Conservation (phyloP, 192 early-diverging fungal species). For the Linnemannia elongata region DNA sequence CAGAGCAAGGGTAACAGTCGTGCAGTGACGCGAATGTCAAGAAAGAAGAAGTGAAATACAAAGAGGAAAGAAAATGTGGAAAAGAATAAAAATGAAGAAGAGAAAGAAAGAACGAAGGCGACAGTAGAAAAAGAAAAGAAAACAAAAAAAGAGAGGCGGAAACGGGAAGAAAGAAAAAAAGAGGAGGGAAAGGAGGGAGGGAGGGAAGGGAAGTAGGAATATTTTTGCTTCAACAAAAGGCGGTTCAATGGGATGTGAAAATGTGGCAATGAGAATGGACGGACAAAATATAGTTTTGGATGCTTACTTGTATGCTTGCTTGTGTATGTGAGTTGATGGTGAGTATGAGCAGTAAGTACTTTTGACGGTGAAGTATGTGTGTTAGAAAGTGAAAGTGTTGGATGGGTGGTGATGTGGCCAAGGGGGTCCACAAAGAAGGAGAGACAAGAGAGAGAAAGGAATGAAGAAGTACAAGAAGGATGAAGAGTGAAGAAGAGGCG, state of each 20-base stretch:
- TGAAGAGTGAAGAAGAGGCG: neutral
- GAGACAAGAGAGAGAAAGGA: conserved; percentile 1
- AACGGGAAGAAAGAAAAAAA: no score
- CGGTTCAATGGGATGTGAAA: conserved; percentile 1
- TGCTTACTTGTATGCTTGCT: neutral
- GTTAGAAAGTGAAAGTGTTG: neutral
- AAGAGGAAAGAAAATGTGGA: neutral
- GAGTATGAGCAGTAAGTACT: neutral
- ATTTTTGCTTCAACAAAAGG: neutral
- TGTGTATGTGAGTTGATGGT: neutral
- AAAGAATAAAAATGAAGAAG: neutral
- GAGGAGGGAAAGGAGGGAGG: neutral
- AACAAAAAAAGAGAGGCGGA: neutral
- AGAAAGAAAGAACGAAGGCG: neutral
- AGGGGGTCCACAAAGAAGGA: neutral
- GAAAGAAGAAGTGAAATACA: neutral
- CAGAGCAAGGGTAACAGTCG: neutral
- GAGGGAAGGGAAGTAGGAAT: neutral
- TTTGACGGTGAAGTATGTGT: neutral
- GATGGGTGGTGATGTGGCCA: conserved; percentile 4
- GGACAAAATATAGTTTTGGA: neutral
- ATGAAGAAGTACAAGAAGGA: neutral
- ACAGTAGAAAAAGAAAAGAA: neutral
- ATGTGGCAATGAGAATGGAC: conserved; percentile 10
- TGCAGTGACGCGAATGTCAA: neutral